These are phyloP conservation scores for Trichoderma asperelloides DNA, from an alignment of 495 filamentous ascomycete genomes.

Conservation along the genomic window DNA sequence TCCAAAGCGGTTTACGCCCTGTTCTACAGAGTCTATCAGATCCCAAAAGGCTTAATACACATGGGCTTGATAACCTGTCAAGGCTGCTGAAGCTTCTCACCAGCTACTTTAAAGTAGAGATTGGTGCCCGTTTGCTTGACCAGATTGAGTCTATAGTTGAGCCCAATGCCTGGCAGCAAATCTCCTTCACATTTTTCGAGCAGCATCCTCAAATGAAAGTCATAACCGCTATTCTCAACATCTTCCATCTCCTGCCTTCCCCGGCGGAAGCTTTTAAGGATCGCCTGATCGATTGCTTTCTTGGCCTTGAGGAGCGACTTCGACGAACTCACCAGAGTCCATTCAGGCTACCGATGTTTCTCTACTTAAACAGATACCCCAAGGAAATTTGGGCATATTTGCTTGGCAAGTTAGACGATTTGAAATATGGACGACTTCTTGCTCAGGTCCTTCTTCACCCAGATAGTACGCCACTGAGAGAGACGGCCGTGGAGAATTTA, in stretches of 20 bases:
- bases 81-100: slow-evolving; percentile 82
- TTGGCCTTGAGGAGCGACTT: slow-evolving; percentile 79
- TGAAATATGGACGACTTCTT: slow-evolving; percentile 87
- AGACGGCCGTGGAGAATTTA: slow-evolving; percentile 63
- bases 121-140: slow-evolving; percentile 79
- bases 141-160: slow-evolving; percentile 91
- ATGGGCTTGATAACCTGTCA: slow-evolving; percentile 84
- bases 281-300: slow-evolving; percentile 73
- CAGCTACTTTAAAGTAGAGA: slow-evolving; percentile 99
- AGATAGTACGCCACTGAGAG: slow-evolving; percentile 63
- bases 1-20: slow-evolving; percentile 88
- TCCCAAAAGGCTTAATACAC: slow-evolving; percentile 78
- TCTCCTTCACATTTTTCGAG: slow-evolving; percentile 89
- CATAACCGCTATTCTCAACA: slow-evolving; percentile 85
- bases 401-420: slow-evolving; percentile 62
- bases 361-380: slow-evolving; percentile 88
- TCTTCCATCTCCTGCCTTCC: slow-evolving; percentile 87
- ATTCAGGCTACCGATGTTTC: slow-evolving; percentile 85
- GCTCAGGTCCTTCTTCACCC: slow-evolving; percentile 78
- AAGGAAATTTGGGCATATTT: slow-evolving; percentile 79
- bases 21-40: slow-evolving; percentile 95
- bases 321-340: slow-evolving; percentile 88
- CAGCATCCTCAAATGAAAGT: slow-evolving; percentile 87
- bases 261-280: slow-evolving; percentile 88
- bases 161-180: slow-evolving; percentile 65